Percentiles rank a stretch among this genome's conserved stretches.
Evolutionary conservation across 2,329 filamentous ascomycete species (phyloP).

Genomic region (Pseudocercospora vitis): DNA sequence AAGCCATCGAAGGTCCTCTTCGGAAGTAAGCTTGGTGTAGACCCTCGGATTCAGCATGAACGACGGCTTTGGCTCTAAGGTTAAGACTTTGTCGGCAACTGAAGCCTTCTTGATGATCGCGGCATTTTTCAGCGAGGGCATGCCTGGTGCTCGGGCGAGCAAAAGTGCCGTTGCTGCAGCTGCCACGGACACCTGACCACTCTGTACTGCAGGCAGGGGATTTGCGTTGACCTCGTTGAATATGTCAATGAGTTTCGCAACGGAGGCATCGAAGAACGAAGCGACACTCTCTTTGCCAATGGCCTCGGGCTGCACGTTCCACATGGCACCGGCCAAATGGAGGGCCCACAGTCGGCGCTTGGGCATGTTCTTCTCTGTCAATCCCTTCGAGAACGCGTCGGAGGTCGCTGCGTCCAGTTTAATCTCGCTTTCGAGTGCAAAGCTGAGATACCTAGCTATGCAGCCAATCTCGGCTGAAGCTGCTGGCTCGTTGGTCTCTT

Average conservation of each 20-base stretch:
- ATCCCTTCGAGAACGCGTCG: slow-evolving; percentile 75
- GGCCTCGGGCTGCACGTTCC: slow-evolving; percentile 52
- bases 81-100: slow-evolving; percentile 65
- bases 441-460: slow-evolving; percentile 64
- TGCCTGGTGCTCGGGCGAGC: slow-evolving; percentile 53
- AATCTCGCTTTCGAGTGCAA: slow-evolving; percentile 60
- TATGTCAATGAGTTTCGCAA: slow-evolving; percentile 63
- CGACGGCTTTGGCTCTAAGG: slow-evolving; percentile 75
- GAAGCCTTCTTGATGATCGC: slow-evolving; percentile 62
- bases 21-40: slow-evolving; percentile 73
- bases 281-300: slow-evolving; percentile 50
- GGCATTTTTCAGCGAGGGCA: slow-evolving; percentile 56
- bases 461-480: slow-evolving; percentile 72
- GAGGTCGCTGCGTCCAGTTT: slow-evolving; percentile 65
- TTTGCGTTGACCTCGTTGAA: slow-evolving; percentile 80
- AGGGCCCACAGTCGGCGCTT: slow-evolving; percentile 80
- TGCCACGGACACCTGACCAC: slow-evolving; percentile 74
- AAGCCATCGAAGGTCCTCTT: slow-evolving; percentile 79
- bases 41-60: slow-evolving; percentile 82
- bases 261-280: slow-evolving; percentile 51
- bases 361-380: slow-evolving; percentile 78
- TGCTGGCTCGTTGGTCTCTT: slow-evolving; percentile 87
- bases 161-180: slow-evolving; percentile 70
- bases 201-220: slow-evolving; percentile 75
- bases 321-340: slow-evolving; percentile 69